A percentile compares a stretch with the other conserved stretches of the same genome.
Conservation (phyloP, 73 alveolate species). For the Stentor roeselii region DNA sequence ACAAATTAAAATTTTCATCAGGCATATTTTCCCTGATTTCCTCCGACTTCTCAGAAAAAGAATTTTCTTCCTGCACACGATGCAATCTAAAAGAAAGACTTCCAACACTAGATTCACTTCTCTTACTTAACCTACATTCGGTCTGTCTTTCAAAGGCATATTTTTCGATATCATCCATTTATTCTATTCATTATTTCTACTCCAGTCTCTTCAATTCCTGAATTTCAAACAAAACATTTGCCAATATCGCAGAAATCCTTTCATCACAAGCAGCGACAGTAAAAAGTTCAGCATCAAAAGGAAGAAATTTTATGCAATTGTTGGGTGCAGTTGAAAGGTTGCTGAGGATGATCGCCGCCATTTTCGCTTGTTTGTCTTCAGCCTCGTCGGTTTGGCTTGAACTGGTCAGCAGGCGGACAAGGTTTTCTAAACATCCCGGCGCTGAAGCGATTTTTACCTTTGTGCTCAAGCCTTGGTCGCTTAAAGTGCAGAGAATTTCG, state of each 20-base stretch:
- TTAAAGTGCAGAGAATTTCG: slow-evolving; percentile 81
- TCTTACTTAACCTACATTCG: no score
- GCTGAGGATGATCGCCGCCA: slow-evolving; percentile 83
- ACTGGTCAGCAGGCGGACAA: slow-evolving; percentile 74
- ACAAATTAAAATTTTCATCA: no score
- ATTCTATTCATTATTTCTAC: no score
- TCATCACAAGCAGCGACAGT: slow-evolving; percentile 88
- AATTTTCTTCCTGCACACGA: no score
- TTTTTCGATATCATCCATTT: no score
- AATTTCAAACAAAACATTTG: slow-evolving; percentile 58
- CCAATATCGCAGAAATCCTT: slow-evolving; percentile 49
- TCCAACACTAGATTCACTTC: no score
- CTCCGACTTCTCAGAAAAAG: no score
- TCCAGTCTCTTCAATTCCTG: slow-evolving; percentile 32
- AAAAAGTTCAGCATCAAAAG: slow-evolving; percentile 85
- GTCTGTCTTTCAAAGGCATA: no score
- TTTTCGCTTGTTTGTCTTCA: slow-evolving; percentile 82
- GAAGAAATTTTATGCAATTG: slow-evolving; percentile 71
- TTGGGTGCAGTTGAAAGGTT: slow-evolving; percentile 78
- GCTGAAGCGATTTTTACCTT: slow-evolving; percentile 80
- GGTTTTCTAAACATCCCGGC: slow-evolving; percentile 75
- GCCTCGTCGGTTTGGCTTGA: slow-evolving; percentile 60
- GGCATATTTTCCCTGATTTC: no score
- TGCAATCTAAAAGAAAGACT: no score
- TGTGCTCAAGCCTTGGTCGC: slow-evolving; percentile 74